A percentile compares a stretch with the other conserved stretches of the same genome.
Evolutionary conservation across 2,329 filamentous ascomycete species (phyloP).

Genomic region (Seiridium unicorne): DNA sequence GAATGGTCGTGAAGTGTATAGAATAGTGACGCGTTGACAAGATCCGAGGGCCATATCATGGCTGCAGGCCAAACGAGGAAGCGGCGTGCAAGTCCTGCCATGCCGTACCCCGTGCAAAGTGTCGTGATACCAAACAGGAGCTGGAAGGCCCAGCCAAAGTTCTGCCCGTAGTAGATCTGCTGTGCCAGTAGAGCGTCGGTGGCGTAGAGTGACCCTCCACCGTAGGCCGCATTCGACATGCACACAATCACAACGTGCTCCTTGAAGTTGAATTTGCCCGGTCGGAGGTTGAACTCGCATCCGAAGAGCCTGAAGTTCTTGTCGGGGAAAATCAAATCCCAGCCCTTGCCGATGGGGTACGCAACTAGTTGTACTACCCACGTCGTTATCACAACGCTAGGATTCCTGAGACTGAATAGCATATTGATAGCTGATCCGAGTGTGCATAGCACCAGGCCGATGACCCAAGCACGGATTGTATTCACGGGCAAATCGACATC

Average conservation of each 20-base stretch:
- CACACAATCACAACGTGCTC: constrained; percentile 47
- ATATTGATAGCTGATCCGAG: constrained; percentile 57
- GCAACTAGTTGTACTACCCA: constrained; percentile 55
- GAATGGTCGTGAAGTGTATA: constrained; percentile 63
- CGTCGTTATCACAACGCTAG: constrained; percentile 49
- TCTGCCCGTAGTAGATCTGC: constrained; percentile 55
- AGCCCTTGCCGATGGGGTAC: constrained; percentile 41
- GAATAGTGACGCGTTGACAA: constrained; percentile 61
- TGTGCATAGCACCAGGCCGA: constrained; percentile 57
- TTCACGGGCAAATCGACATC: constrained; percentile 52
- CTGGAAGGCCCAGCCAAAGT: constrained; percentile 58
- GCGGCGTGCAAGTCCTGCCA: constrained; percentile 57
- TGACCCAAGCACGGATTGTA: constrained; percentile 59
- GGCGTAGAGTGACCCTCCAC: constrained; percentile 56
- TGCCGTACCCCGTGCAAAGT: constrained; percentile 62
- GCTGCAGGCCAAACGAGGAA: constrained; percentile 61
- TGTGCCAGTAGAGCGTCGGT: constrained; percentile 52
- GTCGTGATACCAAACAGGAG: constrained; percentile 59
- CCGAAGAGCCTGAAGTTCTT: constrained; percentile 30
- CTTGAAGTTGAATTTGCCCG: constrained; percentile 35
- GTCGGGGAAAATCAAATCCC: constrained; percentile 33
- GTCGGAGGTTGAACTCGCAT: constrained; percentile 36
- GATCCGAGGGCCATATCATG: constrained; percentile 63
- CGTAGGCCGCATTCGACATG: constrained; percentile 63
- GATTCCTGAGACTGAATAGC: constrained; percentile 47